Evolutionary conservation across 164 flowering plant genomes (phyloP), one percentile per base, ranked within the genome.

Genomic region (Umbellularia californica): DNA sequence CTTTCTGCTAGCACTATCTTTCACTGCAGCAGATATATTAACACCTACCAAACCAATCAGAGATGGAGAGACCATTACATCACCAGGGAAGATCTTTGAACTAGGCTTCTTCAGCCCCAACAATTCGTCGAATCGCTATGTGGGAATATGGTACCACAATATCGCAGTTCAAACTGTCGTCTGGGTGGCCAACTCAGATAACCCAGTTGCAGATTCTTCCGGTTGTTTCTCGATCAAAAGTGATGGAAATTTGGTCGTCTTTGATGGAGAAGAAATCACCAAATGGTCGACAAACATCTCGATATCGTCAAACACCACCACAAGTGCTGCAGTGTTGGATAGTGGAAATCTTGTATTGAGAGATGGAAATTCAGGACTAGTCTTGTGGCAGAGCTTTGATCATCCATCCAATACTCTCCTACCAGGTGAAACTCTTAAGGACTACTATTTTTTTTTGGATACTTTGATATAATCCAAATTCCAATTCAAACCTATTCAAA

Each of bases 291-390:
- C 69, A 1, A 65, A 65, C n/a, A 65, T 24, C 3, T 60, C 74
- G n/a, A 22, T 19, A 28, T 0, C 14, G 6, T 50, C 33, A 5
- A 25, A 25, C 10, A 41, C 47, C 47, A 2, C 7, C 11, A n/a
- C 58, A 9, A 35, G 62, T 0, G 63, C 33, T 12, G 4, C 3
- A 58, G 71, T 83, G 28, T 50, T 62, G 17, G 84, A 83, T 28
- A 22, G 58, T 3, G 85, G 87, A 0, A 84, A 84, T 35, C 83
- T 84, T 50, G 72, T 81, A 9, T 41, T 84, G 66, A 64, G 70
- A 23, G 80, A 81, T 20, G 67, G 23, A 23, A 33, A 72, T 64
- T 64, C 67, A 13, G 30, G 50, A 58, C 3, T 23, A 2, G 12
- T 66, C 5, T 12, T 74, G 33, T 73, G 76, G 74, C 55, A 72